Base-by-base conservation (phyloP, 108 stramenopile genomes). In the Cylindrotheca closterium region DNA sequence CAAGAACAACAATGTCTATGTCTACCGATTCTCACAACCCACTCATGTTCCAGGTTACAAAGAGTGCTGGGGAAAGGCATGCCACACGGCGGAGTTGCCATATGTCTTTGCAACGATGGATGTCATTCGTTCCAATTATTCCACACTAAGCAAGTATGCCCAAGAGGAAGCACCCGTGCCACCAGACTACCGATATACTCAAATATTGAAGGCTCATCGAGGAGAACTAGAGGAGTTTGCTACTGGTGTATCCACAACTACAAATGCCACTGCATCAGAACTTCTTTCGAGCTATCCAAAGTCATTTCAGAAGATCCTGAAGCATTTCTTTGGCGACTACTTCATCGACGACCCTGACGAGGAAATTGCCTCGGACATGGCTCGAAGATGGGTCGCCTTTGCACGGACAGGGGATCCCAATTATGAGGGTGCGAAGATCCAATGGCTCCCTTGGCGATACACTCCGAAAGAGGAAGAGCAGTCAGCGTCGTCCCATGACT, bases 21-120 rank as follows among this genome's bases (percentile, higher is more conserved):
- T 92, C 3, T 94, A 91, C 68, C 74, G 89, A 51, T 94, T 94
- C 72, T 71, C 69, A 53, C 88, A 89, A 21, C 87, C 88, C 0
- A 92, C 93, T 22, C 85, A 85, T 50, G 76, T 91, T 28, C 86
- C 88, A 47, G 93, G 88, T 4, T 90, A 70, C 70, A 73, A 74
- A 33, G 88, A 79, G 67, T 94, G 93, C 58, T 82, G 85, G 69
- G 93, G 90, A 0, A 78, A 87, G 27, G 56, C 82, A 1, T 94
- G 93, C 75, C 93, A 94, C 75, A 94, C 93, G 0, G 73, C 90
- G 1, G 93, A 94, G 50, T 50, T 94, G 17, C 88, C 93, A 0
- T 94, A 75, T 59, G 87, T 88, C n/a, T 94, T 94, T 67, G 68
- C 87, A 50, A 73, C 86, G 4, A 80, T 89, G 79, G 75, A 79